Base-by-base conservation (phyloP, 202 grass and related monocot genomes). In the Setaria viridis region DNA sequence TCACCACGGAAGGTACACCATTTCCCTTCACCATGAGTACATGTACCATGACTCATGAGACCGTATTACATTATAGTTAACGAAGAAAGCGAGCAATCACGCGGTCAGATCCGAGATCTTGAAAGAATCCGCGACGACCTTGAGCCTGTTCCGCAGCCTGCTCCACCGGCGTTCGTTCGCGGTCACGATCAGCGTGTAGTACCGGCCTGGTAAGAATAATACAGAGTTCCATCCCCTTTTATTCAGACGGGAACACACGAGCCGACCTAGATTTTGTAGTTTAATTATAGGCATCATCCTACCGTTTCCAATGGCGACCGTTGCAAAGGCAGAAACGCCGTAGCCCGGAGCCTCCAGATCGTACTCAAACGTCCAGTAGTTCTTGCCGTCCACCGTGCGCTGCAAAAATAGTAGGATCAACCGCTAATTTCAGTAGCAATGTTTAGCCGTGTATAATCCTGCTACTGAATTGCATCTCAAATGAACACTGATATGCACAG, bases 301-400 rank as follows among this genome's bases (percentile, higher is more conserved):
- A 97, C 95, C 88, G 57, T 99, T 99, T 43, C 96, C 96, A 16
- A 99, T 92, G 71, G 90, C 93, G 54, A 99, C 85, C n/a, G 96
- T 99, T 37, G 96, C 96, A 46, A 92, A 99, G 0, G 96, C 90
- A 5, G 96, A 92, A 11, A 94, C 85, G 30, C 90, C 83, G 49
- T 94, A 96, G 68, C 78, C 82, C 3, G 88, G 90, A 10, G 93
- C 90, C 83, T 89, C 86, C 80, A 99, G 93, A 62, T 96, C 96
- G 78, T 96, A 99, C 85, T 99, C 96, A 45, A 96, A 94, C 10
- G 93, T 99, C 96, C 96, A 96, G 82, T 99, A 96, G 76, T 99
- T 96, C 84, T 94, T 99, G 84, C 96, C 96, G 63, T 96, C 91
- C 62, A 92, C 79, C 32, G 91, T 92, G 7, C 93, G 88, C 93